Base-by-base conservation (phyloP, 805 yeast genomes). In the Hanseniaspora occidentalis region DNA sequence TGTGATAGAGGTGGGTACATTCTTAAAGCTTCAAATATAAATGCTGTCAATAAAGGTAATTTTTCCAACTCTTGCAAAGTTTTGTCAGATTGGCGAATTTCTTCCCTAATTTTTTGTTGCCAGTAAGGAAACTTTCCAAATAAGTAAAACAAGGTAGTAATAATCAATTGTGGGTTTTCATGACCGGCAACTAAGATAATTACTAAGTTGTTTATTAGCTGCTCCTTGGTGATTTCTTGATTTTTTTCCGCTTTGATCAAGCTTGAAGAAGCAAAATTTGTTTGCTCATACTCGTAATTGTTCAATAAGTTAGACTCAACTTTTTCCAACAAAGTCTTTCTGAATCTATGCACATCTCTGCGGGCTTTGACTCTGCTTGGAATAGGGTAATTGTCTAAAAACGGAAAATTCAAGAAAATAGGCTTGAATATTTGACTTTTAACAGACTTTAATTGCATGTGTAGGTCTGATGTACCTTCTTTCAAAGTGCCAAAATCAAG, bases 171-270 rank as follows among this genome's bases (percentile, higher is more conserved):
- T 0, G 81, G 81, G 45, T 75, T 75, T 47, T 75, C 81, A 52
- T 75, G 81, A 0, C 80, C 81, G 0, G 81, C 81, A 35, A 75
- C 70, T 49, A 75, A 53, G 3, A 73, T 58, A 14, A 75, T 74
- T 7, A 73, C 67, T 14, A 72, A 61, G 51, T 75, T 75, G 49
- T 75, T 80, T 2, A 61, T 53, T 40, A 73, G 62, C 46, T 75
- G 79, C 37, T 65, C 61, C 39, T 64, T 56, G 2, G 69, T 59
- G 2, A 75, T 58, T 3, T 45, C 39, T 0, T 64, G 68, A 6
- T 45, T 45, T 5, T 63, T 52, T 33, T 60, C 53, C 1, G 74
- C 72, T 5, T 58, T 52, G 8, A 65, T 60, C 9, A 74, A 51
- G 34, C 60, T 60, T 39, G 63, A 64, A 1, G 70, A 68, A 0